Conservation (phyloP, 1,284 basidiomycete genomes). For the Dichomitus squalens region DNA sequence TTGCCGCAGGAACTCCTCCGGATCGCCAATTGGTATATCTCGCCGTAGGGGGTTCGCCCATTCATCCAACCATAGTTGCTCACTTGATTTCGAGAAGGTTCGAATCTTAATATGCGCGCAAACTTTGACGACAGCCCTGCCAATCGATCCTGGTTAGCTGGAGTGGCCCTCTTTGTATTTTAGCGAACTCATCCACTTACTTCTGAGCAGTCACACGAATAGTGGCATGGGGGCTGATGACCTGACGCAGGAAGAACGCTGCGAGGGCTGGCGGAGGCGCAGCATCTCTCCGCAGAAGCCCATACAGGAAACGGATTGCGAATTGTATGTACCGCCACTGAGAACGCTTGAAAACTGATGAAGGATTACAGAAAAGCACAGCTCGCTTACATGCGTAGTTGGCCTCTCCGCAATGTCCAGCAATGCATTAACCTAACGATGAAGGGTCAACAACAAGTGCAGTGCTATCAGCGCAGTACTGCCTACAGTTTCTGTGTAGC, state of each 20-base stretch:
- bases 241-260: constrained; percentile 69
- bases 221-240: constrained; percentile 79
- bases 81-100: constrained; percentile 69
- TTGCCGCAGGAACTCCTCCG: constrained; percentile 47
- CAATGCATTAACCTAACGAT: constrained; percentile 57
- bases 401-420: constrained; percentile 68
- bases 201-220: constrained; percentile 74
- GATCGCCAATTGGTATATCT: constrained; percentile 54
- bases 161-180: neutral
- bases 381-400: constrained; percentile 65
- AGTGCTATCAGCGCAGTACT: neutral
- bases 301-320: constrained; percentile 72
- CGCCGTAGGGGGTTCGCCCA: constrained; percentile 76
- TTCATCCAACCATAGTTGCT: constrained; percentile 81
- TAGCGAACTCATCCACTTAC: constrained; percentile 29
- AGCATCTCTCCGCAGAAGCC: constrained; percentile 77
- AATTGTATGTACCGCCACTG: constrained; percentile 93
- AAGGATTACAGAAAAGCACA: constrained; percentile 6
- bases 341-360: neutral
- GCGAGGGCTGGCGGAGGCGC: constrained; percentile 67
- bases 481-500: constrained; percentile 54
- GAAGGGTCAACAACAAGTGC: constrained; percentile 13
- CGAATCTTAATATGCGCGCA: constrained; percentile 84
- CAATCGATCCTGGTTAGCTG: neutral
- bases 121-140: constrained; percentile 75